phyloP scores from a whole-genome alignment of 257 asterid species.

The Anisodus acutangulus region DNA sequence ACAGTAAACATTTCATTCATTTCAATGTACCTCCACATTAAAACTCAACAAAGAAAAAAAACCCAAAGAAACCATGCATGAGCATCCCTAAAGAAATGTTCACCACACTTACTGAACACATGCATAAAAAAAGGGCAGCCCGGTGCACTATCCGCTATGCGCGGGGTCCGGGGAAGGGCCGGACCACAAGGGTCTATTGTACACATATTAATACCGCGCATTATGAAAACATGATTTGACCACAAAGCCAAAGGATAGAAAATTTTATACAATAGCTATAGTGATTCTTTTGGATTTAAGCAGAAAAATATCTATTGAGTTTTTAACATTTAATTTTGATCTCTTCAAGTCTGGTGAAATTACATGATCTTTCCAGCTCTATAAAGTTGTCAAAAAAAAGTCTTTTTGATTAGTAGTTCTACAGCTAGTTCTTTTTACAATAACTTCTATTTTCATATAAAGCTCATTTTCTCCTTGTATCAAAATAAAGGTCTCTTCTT shows the following conservation, averaged over 20 bases:
- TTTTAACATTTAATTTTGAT: neutral
- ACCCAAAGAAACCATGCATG: conserved; percentile 14
- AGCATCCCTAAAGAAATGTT: conserved; percentile 10
- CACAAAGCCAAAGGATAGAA: neutral
- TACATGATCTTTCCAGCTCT: neutral
- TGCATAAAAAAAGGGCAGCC: too few relatives aligned
- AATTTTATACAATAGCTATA: neutral
- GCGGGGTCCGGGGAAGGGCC: too few relatives aligned
- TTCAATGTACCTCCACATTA: neutral
- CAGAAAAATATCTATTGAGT: neutral
- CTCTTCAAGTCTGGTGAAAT: neutral
- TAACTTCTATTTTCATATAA: neutral
- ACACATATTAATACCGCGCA: neutral
- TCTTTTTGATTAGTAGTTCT: neutral
- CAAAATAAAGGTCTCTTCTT: neutral
- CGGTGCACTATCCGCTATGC: too few relatives aligned
- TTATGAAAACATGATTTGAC: neutral
- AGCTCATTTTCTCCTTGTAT: conserved; percentile 15
- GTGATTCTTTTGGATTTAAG: neutral
- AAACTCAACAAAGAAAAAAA: neutral
- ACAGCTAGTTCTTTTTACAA: conserved; percentile 4
- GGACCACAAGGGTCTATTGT: too few relatives aligned
- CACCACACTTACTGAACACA: neutral
- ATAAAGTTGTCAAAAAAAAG: neutral
- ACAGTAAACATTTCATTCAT: neutral